A percentile compares a stretch with the other conserved stretches of the same genome.
Conservation (phyloP, 2,329 filamentous ascomycete species). For the Rachicladosporium sp. region DNA sequence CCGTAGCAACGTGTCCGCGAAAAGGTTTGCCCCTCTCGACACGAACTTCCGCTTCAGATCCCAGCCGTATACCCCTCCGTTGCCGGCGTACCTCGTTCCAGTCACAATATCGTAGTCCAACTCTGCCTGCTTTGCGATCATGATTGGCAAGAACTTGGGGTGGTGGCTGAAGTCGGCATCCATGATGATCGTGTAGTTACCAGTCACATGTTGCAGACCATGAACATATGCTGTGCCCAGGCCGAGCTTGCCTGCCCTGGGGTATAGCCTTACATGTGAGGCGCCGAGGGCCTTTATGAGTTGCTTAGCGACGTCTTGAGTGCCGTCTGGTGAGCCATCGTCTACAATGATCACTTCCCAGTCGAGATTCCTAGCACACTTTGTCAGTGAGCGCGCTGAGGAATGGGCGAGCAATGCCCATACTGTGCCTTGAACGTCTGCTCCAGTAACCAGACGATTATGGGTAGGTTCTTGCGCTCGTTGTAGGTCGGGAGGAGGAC, state of each 20-base stretch:
- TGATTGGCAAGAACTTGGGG: conserved; percentile 94
- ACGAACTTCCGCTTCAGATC: conserved; percentile 72
- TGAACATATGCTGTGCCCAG: conserved; percentile 94
- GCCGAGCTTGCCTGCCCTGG: conserved; percentile 89
- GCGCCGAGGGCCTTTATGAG: conserved; percentile 72
- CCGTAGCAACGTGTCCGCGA: conserved; percentile 85
- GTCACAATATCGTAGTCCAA: conserved; percentile 92
- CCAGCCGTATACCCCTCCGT: conserved; percentile 86
- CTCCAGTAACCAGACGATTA: conserved; percentile 88
- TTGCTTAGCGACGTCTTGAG: conserved; percentile 78
- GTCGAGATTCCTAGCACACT: conserved; percentile 56
- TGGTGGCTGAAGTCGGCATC: conserved; percentile 99
- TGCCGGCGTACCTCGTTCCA: conserved; percentile 81
- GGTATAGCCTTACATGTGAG: conserved; percentile 68
- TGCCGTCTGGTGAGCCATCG: conserved; percentile 94
- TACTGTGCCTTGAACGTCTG: conserved; percentile 84
- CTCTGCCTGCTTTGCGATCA: conserved; percentile 70
- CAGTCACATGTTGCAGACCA: conserved; percentile 76
- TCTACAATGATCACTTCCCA: conserved; percentile 98
- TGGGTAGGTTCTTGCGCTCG: conserved; percentile 91
- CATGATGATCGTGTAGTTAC: conserved; percentile 99
- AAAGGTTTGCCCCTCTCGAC: conserved; percentile 79
- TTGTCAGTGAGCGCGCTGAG: background rate
- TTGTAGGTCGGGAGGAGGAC: conserved; percentile 98
- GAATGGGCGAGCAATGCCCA: conserved; percentile 16